phyloP scores from a whole-genome alignment of 1,284 basidiomycete genomes.

The Exobasidium cylindrosporum region DNA sequence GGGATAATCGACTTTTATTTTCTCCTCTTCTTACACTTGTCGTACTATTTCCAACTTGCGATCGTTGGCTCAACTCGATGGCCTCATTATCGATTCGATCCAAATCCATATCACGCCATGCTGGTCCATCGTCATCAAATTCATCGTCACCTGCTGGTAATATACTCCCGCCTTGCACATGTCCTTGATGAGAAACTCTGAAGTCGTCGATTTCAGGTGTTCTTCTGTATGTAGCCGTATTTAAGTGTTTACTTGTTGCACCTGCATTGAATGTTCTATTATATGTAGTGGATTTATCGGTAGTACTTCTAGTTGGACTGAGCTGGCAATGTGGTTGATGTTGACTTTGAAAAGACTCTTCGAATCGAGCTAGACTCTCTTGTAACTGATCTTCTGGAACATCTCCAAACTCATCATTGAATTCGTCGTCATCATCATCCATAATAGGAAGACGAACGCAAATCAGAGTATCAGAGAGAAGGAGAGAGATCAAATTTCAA shows the following conservation, averaged over 20 bases:
- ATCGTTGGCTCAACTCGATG: not conserved
- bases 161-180: not conserved
- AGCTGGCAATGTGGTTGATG: not conserved
- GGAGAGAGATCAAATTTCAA: too few species aligned
- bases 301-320: not conserved
- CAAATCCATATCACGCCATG: not conserved
- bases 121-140: not conserved
- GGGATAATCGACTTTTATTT: not conserved
- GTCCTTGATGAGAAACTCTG: conserved; percentile 2
- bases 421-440: conserved; percentile 2
- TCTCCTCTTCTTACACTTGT: not conserved
- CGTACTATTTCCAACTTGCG: not conserved
- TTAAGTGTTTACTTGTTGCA: not conserved
- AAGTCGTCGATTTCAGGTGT: conserved; percentile 1
- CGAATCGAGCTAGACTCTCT: not conserved
- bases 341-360: not conserved
- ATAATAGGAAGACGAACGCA: not conserved
- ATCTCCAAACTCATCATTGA: conserved; percentile 1
- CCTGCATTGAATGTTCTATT: too few species aligned
- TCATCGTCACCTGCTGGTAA: conserved; percentile 2
- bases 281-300: too few species aligned
- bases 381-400: not conserved
- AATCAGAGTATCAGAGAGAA: too few species aligned
- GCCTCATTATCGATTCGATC: conserved; percentile 5
- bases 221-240: not conserved